These are phyloP conservation scores for Cryptococcus jaspeensis DNA, from an alignment of 1,284 basidiomycete species.

Conservation along the genomic window DNA sequence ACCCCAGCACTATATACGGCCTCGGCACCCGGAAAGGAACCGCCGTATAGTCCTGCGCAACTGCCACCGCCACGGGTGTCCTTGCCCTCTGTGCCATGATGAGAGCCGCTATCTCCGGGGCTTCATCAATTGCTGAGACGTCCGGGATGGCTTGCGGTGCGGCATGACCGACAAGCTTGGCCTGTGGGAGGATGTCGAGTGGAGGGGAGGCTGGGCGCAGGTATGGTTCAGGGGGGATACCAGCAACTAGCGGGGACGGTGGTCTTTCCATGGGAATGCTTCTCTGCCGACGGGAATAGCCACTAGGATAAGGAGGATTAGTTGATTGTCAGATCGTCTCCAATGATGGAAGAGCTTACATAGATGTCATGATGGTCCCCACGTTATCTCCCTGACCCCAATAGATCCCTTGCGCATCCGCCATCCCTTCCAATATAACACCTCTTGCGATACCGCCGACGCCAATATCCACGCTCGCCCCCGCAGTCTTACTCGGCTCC, in stretches of 20 bases:
- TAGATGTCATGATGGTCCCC: slow-evolving; percentile 35
- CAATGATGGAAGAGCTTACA: slow-evolving; percentile 24
- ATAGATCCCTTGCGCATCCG: slow-evolving; percentile 22
- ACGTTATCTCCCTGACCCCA: slow-evolving; percentile 33
- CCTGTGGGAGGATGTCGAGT: slow-evolving; percentile 11
- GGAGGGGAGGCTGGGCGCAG: slow-evolving; percentile 5
- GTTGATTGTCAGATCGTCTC: background rate
- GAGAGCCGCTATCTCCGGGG: slow-evolving; percentile 35
- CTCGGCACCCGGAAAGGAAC: slow-evolving; percentile 41
- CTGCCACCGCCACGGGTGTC: slow-evolving; percentile 40
- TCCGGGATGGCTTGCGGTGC: too few relatives aligned
- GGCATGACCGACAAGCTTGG: background rate
- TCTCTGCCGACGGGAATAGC: slow-evolving; percentile 12
- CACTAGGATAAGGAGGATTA: slow-evolving; percentile 6
- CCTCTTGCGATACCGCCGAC: slow-evolving; percentile 40
- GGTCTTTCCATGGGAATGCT: background rate
- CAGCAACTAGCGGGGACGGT: background rate
- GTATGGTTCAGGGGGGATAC: background rate
- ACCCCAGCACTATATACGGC: slow-evolving; percentile 45
- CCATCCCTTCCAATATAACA: slow-evolving; percentile 41
- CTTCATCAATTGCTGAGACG: slow-evolving; percentile 7
- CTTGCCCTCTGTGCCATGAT: slow-evolving; percentile 39
- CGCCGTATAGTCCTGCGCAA: slow-evolving; percentile 36
- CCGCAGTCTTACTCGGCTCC: slow-evolving; percentile 29
- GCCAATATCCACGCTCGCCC: slow-evolving; percentile 41